phyloP scores from a whole-genome alignment of 2,329 filamentous ascomycete genomes.

The Alternaria solani region DNA sequence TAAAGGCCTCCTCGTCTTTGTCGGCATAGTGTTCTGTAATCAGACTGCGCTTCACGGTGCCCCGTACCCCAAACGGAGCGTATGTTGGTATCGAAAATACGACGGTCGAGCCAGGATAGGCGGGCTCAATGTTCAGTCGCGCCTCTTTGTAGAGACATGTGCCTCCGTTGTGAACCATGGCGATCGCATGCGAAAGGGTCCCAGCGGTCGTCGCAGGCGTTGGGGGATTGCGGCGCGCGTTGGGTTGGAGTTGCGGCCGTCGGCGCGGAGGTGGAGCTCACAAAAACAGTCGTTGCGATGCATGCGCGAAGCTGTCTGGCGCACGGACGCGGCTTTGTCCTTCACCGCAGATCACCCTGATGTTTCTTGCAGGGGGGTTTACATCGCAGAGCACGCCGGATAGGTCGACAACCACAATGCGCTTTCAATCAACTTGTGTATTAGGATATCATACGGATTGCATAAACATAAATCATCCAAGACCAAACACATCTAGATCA shows the following conservation, averaged over 20 bases:
- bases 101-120: slow-evolving; percentile 72
- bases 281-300: slow-evolving; percentile 47
- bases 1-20: slow-evolving; percentile 77
- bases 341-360: not conserved
- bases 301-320: slow-evolving; percentile 27
- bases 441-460: slow-evolving; percentile 9
- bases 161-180: slow-evolving; percentile 70
- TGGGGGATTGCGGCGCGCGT: slow-evolving; percentile 22
- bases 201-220: slow-evolving; percentile 3
- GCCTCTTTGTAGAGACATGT: slow-evolving; percentile 85
- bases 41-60: slow-evolving; percentile 44
- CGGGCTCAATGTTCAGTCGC: slow-evolving; percentile 80
- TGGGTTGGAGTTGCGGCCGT: slow-evolving; percentile 23
- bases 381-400: not conserved
- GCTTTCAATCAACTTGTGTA: not conserved
- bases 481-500: slow-evolving; percentile 15
- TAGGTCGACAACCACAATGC: not conserved
- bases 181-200: slow-evolving; percentile 64
- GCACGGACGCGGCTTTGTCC: slow-evolving; percentile 27
- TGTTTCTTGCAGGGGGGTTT: not conserved
- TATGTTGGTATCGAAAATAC: slow-evolving; percentile 61
- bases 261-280: slow-evolving; percentile 33
- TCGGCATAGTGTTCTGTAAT: slow-evolving; percentile 51
- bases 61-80: slow-evolving; percentile 43
- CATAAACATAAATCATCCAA: slow-evolving; percentile 9